Evolutionary conservation across 495 filamentous ascomycete species (phyloP), one percentile per base, ranked within the genome.

Genomic region (Aspergillus haitiensis): DNA sequence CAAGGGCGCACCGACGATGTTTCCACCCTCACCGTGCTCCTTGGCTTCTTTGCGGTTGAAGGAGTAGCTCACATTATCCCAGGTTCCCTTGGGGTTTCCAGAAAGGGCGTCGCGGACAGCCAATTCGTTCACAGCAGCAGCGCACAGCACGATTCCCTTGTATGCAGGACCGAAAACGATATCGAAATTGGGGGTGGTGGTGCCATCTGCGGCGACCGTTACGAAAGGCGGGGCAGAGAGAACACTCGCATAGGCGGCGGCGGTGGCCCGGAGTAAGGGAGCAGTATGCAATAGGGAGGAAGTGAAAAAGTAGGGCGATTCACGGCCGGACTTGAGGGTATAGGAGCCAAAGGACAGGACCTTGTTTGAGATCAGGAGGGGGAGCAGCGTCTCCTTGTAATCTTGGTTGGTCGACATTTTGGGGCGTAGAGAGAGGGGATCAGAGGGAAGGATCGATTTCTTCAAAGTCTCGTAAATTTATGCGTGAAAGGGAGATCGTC

Each of bases 271-370:
- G 58, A 94, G 83, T 16, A 96, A 83, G 59, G 84, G 76, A 31
- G 85, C 88, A 21, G 83, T 84, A 78, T 92, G 88, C 78, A 97
- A 92, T 64, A 88, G 83, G 35, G 91, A 91, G 15, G 92, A 90
- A 74, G 94, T 95, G 87, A 98, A 96, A 83, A 98, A 97, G 84
- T 98, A 97, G n/a, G 94, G 93, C 7, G 92, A 96, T 67, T 86
- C 82, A 62, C 94, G 92, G 64, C 88, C 88, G 56, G 93, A 97
- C 75, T 98, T 98, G 62, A 98, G 82, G 56, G 85, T 86, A 80
- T 87, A 97, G 66, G 82, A 85, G 70, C 94, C 93, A 77, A 98
- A 97, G 44, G 87, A 88, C 58, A 97, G 86, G 72, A 91, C 86
- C 58, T 84, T 84, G 74, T 86, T 86, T 39, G 77, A 72, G 67